Conservation (phyloP, 805 yeast genomes). For the Danielia reshetovae region DNA sequence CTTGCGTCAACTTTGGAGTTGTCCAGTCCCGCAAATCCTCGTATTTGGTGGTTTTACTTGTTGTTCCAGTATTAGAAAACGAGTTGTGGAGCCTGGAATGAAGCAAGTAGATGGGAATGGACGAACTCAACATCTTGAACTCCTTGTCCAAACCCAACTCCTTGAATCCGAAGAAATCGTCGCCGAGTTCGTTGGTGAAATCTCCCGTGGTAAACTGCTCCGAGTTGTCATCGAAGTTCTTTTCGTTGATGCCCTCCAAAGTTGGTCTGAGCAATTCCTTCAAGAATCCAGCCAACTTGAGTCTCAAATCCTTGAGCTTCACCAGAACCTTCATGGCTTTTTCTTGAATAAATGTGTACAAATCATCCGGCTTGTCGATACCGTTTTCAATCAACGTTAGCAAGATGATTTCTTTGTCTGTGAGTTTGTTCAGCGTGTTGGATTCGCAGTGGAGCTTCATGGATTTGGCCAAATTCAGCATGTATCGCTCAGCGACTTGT, state of each 20-base stretch:
- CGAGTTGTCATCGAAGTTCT: conserved; percentile 80
- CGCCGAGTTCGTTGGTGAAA: conserved; percentile 89
- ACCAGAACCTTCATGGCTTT: conserved; percentile 63
- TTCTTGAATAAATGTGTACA: conserved; percentile 71
- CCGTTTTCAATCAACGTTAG: conserved; percentile 83
- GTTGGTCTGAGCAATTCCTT: conserved; percentile 82
- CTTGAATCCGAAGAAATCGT: conserved; percentile 95
- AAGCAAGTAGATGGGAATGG: conserved; percentile 85
- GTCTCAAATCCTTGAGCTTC: conserved; percentile 65
- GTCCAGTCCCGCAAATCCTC: conserved; percentile 61
- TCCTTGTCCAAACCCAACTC: conserved; percentile 93
- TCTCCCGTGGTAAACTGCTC: conserved; percentile 95
- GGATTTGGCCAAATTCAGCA: conserved; percentile 69
- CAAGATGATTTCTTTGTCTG: conserved; percentile 44
- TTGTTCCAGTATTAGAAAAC: conserved; percentile 39
- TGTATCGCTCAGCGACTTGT: conserved; percentile 76
- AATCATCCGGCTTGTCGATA: conserved; percentile 68
- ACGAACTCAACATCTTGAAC: conserved; percentile 74
- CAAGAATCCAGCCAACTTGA: conserved; percentile 64
- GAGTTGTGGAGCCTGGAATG: conserved; percentile 70
- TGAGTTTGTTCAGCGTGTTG: conserved; percentile 41
- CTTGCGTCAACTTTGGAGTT: conserved; percentile 50
- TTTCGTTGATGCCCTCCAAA: conserved; percentile 67
- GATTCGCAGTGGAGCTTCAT: conserved; percentile 71
- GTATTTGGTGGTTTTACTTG: conserved; percentile 50